Percentiles rank a stretch among this genome's conserved stretches.
These are phyloP conservation scores for Vicia villosa DNA, from an alignment of 306 rosid genomes.

Conservation along the genomic window DNA sequence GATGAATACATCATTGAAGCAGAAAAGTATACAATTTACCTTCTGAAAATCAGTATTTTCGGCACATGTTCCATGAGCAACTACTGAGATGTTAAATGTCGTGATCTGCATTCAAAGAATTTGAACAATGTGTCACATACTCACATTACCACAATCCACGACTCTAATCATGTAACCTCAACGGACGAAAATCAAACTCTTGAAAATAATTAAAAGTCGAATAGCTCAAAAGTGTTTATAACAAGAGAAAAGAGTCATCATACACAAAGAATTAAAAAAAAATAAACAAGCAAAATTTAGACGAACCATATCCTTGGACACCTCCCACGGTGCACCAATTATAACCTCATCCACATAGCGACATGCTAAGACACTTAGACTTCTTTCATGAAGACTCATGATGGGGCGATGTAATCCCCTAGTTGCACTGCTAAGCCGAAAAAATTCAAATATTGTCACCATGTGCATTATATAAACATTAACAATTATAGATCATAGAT, in stretches of 20 bases:
- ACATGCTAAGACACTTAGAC: constrained; percentile 95
- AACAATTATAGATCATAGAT: background rate
- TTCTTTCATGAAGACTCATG: constrained; percentile 98
- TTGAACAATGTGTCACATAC: constrained; percentile 35
- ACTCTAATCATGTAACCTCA: background rate
- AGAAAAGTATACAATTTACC: constrained; percentile 52
- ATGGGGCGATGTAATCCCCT: constrained; percentile 97
- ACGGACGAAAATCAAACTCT: too few relatives aligned
- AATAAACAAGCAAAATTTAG: constrained; percentile 3
- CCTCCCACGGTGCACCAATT: constrained; percentile 97
- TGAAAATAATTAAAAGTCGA: background rate
- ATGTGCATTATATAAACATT: background rate
- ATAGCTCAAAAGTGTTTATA: constrained; percentile 6
- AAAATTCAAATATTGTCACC: background rate
- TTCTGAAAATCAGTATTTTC: constrained; percentile 82
- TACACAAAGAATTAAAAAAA: background rate
- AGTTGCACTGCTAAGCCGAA: constrained; percentile 54
- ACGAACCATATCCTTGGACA: constrained; percentile 87
- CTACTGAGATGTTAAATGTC: constrained; percentile 85
- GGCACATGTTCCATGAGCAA: constrained; percentile 87
- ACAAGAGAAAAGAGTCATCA: constrained; percentile 26
- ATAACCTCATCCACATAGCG: constrained; percentile 98
- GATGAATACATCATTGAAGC: constrained; percentile 24
- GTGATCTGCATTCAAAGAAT: constrained; percentile 63
- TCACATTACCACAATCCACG: constrained; percentile 14